phyloP scores from a whole-genome alignment of 225 moss, liverwort and hornwort species.

The Thuidium tamariscinum region DNA sequence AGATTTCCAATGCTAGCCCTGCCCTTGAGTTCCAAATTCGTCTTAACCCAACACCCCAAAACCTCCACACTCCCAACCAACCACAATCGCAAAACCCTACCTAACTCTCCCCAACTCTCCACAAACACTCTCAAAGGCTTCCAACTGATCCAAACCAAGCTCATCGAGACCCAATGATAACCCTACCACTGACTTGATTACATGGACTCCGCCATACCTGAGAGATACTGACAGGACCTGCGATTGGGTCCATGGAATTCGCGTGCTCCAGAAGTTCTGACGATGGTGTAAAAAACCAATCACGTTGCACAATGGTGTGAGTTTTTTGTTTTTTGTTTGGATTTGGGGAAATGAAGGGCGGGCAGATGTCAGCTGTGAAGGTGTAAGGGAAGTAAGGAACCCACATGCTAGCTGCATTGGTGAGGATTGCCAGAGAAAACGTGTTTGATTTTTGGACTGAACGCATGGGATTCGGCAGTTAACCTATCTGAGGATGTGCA shows the following conservation, averaged over 20 bases:
- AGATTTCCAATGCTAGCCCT: background rate
- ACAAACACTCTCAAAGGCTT: background rate
- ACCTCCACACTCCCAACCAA: background rate
- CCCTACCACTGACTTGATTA: background rate
- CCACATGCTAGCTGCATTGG: background rate
- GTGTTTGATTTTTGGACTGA: background rate
- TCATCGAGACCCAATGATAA: background rate
- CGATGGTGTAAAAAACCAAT: background rate
- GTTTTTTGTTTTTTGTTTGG: background rate
- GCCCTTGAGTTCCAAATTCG: constrained; percentile 3
- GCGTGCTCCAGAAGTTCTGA: background rate
- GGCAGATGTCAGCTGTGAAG: background rate
- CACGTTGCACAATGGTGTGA: background rate
- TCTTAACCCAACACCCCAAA: background rate
- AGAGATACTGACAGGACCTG: background rate
- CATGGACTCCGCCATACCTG: background rate
- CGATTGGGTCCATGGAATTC: background rate
- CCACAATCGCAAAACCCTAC: too few relatives aligned
- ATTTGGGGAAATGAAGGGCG: background rate
- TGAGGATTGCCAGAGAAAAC: background rate
- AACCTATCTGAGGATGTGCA: background rate
- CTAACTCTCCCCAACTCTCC: background rate
- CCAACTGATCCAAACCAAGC: background rate
- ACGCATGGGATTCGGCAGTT: background rate
- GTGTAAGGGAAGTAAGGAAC: background rate